phyloP scores from a whole-genome alignment of 345 rosid species.

The Citrus cavaleriei region DNA sequence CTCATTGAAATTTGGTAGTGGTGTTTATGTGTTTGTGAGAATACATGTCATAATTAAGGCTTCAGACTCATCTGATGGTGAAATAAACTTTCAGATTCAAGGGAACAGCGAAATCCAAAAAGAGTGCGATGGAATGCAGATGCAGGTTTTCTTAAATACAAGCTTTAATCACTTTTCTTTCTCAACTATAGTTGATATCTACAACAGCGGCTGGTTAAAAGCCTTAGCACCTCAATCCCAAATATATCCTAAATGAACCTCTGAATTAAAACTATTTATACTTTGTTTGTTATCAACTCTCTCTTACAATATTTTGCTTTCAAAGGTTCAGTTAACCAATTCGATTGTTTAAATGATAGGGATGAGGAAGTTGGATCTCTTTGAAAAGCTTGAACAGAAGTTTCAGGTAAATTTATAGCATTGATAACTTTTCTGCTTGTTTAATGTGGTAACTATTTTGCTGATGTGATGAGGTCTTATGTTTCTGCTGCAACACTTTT shows the following conservation, averaged over 20 bases:
- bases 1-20: conserved; percentile 1
- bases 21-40: not conserved
- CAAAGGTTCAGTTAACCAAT: conserved; percentile 4
- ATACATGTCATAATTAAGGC: not conserved
- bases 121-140: conserved; percentile 43
- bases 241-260: not conserved
- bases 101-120: conserved; percentile 21
- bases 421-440: not conserved
- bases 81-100: conserved; percentile 27
- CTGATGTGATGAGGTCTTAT: not conserved
- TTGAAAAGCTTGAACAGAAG: conserved; percentile 45
- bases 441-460: not conserved
- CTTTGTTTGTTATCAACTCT: not conserved
- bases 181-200: too few species aligned
- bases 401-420: conserved; percentile 23
- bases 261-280: not conserved
- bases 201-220: too few species aligned
- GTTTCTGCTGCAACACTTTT: not conserved
- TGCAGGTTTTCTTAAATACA: conserved; percentile 33
- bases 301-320: not conserved
- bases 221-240: too few species aligned
- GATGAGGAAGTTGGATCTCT: conserved; percentile 28
- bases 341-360: conserved; percentile 22
- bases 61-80: not conserved
- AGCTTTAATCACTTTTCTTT: not conserved